Percentiles rank a stretch among this genome's conserved stretches.
Evolutionary conservation across 2,329 filamentous ascomycete species (phyloP).

Genomic region (Neonectria magnoliae): DNA sequence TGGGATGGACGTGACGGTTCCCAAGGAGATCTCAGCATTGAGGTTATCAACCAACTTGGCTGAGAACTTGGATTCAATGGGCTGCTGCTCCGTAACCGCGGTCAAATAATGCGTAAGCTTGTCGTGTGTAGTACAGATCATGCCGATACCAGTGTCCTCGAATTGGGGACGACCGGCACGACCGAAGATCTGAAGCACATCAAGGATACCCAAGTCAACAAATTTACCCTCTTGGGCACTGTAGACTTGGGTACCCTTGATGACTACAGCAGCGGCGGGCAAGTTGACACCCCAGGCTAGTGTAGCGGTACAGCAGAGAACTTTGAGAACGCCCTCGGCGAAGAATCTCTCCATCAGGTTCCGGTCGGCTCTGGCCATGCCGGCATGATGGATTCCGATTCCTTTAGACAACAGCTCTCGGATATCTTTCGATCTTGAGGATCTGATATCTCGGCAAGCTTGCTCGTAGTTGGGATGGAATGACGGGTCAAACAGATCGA

Average conservation of each 20-base stretch:
- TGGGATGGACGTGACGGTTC: slow-evolving; percentile 92
- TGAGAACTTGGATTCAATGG: slow-evolving; percentile 97
- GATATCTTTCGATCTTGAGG: slow-evolving; percentile 85
- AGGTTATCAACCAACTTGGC: slow-evolving; percentile 94
- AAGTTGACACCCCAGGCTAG: slow-evolving; percentile 99
- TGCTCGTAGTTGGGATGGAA: slow-evolving; percentile 82
- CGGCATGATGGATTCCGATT: slow-evolving; percentile 94
- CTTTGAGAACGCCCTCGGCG: slow-evolving; percentile 89
- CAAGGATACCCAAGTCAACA: slow-evolving; percentile 93
- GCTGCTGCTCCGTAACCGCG: slow-evolving; percentile 93
- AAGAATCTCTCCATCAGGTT: slow-evolving; percentile 97
- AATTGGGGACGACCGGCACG: slow-evolving; percentile 98
- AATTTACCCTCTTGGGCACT: slow-evolving; percentile 97
- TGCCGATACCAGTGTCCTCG: slow-evolving; percentile 96
- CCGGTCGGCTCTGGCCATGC: slow-evolving; percentile 92
- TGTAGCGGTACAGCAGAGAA: slow-evolving; percentile 97
- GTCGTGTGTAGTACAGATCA: slow-evolving; percentile 97
- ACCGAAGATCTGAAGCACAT: slow-evolving; percentile 98
- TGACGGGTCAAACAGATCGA: slow-evolving; percentile 84
- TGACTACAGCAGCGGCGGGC: slow-evolving; percentile 94
- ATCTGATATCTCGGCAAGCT: slow-evolving; percentile 85
- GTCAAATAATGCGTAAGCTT: slow-evolving; percentile 90
- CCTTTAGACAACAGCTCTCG: slow-evolving; percentile 91
- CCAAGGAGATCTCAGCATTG: slow-evolving; percentile 92
- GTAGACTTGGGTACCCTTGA: slow-evolving; percentile 98